Conservation (phyloP, 2,329 filamentous ascomycete genomes). For the Purpureocillium takamizusanense region DNA sequence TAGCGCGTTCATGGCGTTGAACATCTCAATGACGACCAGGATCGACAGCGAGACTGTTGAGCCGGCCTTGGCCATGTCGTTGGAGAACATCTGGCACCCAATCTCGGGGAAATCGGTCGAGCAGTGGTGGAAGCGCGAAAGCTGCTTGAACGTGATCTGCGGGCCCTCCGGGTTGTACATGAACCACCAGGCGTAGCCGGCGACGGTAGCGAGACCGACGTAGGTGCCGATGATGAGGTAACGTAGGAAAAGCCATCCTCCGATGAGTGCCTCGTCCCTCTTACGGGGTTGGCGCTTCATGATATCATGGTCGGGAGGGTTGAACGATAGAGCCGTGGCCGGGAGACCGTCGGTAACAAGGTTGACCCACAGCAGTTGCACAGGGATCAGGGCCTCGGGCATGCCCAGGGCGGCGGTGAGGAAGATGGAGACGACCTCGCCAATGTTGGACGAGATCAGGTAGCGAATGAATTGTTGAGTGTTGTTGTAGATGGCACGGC, state of each 20-base stretch:
- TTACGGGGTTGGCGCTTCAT: slow-evolving; percentile 90
- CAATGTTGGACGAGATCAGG: slow-evolving; percentile 97
- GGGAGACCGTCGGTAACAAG: slow-evolving; percentile 95
- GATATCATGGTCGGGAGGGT: slow-evolving; percentile 95
- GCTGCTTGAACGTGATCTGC: slow-evolving; percentile 82
- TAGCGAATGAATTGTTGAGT: slow-evolving; percentile 99
- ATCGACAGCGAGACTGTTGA: slow-evolving; percentile 89
- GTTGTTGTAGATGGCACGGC: slow-evolving; percentile 98
- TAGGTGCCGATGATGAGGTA: slow-evolving; percentile 96
- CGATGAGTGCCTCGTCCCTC: slow-evolving; percentile 85
- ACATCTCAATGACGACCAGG: slow-evolving; percentile 97
- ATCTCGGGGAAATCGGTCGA: slow-evolving; percentile 77
- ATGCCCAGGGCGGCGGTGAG: slow-evolving; percentile 91
- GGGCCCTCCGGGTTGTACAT: slow-evolving; percentile 89
- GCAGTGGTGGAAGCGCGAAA: slow-evolving; percentile 92
- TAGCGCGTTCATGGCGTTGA: slow-evolving; percentile 97
- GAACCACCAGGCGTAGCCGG: slow-evolving; percentile 99
- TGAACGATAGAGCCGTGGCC: slow-evolving; percentile 93
- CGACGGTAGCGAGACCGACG: slow-evolving; percentile 88
- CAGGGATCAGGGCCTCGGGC: slow-evolving; percentile 93
- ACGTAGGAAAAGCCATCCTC: slow-evolving; percentile 93
- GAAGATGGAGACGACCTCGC: slow-evolving; percentile 98
- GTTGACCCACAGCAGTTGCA: slow-evolving; percentile 98
- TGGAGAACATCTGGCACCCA: slow-evolving; percentile 83
- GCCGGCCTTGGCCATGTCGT: slow-evolving; percentile 78